Base-by-base conservation (phyloP, 345 rosid species). In the Hibiscus mutabilis region DNA sequence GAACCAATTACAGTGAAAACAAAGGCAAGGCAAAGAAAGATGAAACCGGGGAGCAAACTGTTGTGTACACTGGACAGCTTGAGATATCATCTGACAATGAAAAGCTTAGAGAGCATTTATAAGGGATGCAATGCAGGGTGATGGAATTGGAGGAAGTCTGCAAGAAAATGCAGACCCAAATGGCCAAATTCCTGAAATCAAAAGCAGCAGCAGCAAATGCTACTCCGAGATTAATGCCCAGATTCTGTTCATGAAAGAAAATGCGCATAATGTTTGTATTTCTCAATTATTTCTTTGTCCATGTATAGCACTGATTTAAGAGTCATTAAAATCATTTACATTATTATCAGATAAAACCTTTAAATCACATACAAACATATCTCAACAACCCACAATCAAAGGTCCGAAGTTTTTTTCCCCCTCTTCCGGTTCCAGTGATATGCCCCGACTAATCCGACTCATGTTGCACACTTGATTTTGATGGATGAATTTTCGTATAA, bases 41-140 rank as follows among this genome's bases (percentile, higher is more conserved):
- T 25, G 78, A 77, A 73, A 5, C 19, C 31, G 70, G 57, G 4
- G 66, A 82, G 19, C 88, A 83, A 72, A 64, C 74, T 42, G 79
- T 87, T 61, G 75, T 79, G 5, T 81, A 71, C 59, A 81, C 85
- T 0, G 86, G 90, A 29, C 84, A 83, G 75, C 80, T 84, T 0
- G 83, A 89, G 24, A 69, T 62, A 46, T 70, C 83, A 8, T 73
- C 70, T 1, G 87, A 86, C 0, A 86, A 77, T 5, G 93, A 84
- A 78, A 81, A 81, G 66, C 80, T 90, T 25, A 84, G 74, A 69
- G 86, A 85, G 37, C 89, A 86, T 60, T 77, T 95, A 68, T 83
- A 87, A 76, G 96, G 96, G 71, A 90, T 95, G 85, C 97, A 92
- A 73, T 82, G 89, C 78, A 82, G 94, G 70, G 97, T 90, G 51